These are phyloP conservation scores for Metschnikowia similis DNA, from an alignment of 805 yeast genomes.

Conservation along the genomic window DNA sequence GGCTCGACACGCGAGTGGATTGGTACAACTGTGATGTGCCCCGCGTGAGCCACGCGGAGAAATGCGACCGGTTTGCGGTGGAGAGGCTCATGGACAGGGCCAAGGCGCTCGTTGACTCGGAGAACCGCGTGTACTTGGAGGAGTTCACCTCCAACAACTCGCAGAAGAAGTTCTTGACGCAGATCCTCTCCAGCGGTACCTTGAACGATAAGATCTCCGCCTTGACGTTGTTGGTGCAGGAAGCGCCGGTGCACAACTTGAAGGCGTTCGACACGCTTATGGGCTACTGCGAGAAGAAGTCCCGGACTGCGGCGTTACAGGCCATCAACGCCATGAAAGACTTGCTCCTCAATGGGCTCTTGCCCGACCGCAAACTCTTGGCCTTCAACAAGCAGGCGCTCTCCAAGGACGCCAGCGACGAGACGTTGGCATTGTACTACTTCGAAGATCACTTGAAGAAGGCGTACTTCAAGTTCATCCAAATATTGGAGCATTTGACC, in stretches of 20 bases:
- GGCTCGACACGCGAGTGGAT: slow-evolving; percentile 59
- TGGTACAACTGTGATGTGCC: slow-evolving; percentile 66
- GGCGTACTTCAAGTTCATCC: slow-evolving; percentile 69
- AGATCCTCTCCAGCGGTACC: slow-evolving; percentile 88
- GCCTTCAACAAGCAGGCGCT: slow-evolving; percentile 72
- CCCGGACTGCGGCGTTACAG: slow-evolving; percentile 88
- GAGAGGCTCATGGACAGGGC: slow-evolving; percentile 65
- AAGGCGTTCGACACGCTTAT: slow-evolving; percentile 78
- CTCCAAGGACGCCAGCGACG: slow-evolving; percentile 36
- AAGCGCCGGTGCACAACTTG: slow-evolving; percentile 86
- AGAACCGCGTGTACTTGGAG: slow-evolving; percentile 65
- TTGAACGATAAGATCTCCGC: slow-evolving; percentile 93
- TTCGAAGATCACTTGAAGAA: slow-evolving; percentile 88
- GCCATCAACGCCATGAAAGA: slow-evolving; percentile 88
- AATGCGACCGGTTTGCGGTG: slow-evolving; percentile 50
- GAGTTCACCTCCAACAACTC: slow-evolving; percentile 74
- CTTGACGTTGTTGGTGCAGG: slow-evolving; percentile 85
- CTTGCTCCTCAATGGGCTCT: slow-evolving; percentile 74
- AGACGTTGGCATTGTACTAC: slow-evolving; percentile 66
- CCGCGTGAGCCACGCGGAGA: slow-evolving; percentile 26
- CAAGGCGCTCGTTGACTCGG: slow-evolving; percentile 57
- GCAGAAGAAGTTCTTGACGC: slow-evolving; percentile 82
- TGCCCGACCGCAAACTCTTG: slow-evolving; percentile 79
- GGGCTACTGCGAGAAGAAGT: slow-evolving; percentile 81
- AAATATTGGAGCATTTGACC: slow-evolving; percentile 71